Evolutionary conservation across 116 monocot genomes (phyloP).

Genomic region (Posidonia oceanica): DNA sequence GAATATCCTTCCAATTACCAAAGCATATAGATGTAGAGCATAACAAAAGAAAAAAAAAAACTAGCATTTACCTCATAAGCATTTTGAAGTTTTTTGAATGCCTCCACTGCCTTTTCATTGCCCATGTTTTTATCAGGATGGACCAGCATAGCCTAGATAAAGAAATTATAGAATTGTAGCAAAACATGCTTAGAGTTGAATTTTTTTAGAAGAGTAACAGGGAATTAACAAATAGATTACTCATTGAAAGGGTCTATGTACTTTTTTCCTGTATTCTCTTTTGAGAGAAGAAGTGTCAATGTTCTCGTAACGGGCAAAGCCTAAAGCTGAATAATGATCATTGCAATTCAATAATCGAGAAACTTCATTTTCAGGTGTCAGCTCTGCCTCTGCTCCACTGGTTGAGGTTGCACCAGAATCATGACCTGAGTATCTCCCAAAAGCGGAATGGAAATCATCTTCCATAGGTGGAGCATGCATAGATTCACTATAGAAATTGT

Average conservation of each 20-base stretch:
- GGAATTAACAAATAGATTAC: background rate
- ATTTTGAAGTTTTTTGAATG: conserved; percentile 99
- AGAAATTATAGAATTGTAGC: background rate
- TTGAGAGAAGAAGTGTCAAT: conserved; percentile 72
- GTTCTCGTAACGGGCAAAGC: conserved; percentile 60
- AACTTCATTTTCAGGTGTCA: conserved; percentile 93
- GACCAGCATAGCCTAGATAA: conserved; percentile 82
- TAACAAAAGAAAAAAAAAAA: background rate
- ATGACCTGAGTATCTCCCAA: conserved; percentile 22
- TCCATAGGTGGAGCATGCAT: conserved; percentile 29
- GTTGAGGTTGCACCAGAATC: conserved; percentile 56
- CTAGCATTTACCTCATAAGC: conserved; percentile 69
- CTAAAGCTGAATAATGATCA: conserved; percentile 90
- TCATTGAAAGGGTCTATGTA: conserved; percentile 8
- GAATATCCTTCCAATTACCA: background rate
- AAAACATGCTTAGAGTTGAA: background rate
- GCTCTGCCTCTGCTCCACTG: conserved; percentile 68
- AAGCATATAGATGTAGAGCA: background rate
- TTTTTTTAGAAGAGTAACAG: background rate
- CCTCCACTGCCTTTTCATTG: conserved; percentile 91
- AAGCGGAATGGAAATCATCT: conserved; percentile 20
- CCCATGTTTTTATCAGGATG: conserved; percentile 99
- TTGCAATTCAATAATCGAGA: conserved; percentile 56
- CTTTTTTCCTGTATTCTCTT: conserved; percentile 87
- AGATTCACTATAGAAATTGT: conserved; percentile 20